Base-by-base conservation (phyloP, 2,329 filamentous ascomycete genomes). In the Alternaria gansuensis region DNA sequence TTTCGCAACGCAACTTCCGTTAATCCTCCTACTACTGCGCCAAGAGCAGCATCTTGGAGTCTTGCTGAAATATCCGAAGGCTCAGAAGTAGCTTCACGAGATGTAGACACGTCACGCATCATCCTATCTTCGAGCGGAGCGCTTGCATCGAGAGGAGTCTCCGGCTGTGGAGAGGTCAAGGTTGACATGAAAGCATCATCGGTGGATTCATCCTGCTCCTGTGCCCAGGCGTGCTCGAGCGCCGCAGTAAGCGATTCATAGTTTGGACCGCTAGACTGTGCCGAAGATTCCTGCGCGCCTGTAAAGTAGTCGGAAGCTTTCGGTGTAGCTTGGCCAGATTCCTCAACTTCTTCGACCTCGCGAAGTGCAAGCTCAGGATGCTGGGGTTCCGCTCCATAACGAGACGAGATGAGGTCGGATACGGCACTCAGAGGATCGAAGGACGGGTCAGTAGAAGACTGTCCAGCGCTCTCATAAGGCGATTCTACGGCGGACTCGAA, bases 281-380 rank as follows among this genome's bases (percentile, higher is more conserved):
- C 57, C 5, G 46, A 40, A 4, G 39, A 39, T 23, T 40, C 14
- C 31, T 52, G 55, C 6, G 49, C 44, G 37, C 62, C 69, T 44
- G 76, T 55, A 13, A 78, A 73, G 51, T 83, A 84, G 9, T 80
- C 75, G 17, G 81, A 82, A 4, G 88, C 88, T 60, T 87, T 90
- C 1, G 90, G 90, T 1, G 90, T 93, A 0, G 84, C 83, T 69
- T 91, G 86, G 64, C 87, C 81, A 5, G 88, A 91, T 43, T 82
- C 88, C 8, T 87, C 78, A 28, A 84, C 71, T 49, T 88, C 84
- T 21, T 67, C 61, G 8, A 64, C 69, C 4, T 77, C 72, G 2
- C 70, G 64, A 21, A 75, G 57, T 7, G 50, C 57, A 48, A 71
- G 65, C 60, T 74, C 71, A 24, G 64, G 63, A 44, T 68, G 66